Evolutionary conservation across 2,329 filamentous ascomycete species (phyloP).

Genomic region (Coniochaeta ligniaria): DNA sequence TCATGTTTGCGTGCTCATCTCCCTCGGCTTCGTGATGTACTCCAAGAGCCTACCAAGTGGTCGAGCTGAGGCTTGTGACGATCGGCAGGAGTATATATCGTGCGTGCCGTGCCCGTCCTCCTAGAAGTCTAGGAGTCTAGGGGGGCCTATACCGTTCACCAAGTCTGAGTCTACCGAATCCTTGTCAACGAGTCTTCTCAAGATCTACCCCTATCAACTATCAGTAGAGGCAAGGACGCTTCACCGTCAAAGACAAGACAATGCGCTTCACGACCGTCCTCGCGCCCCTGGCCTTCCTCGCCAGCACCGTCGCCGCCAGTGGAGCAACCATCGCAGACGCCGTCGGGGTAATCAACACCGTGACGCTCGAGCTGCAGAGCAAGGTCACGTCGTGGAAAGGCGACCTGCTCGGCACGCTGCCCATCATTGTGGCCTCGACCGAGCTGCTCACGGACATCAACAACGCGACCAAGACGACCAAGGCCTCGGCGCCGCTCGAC

Average conservation of each 20-base stretch:
- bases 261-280: conserved; percentile 7
- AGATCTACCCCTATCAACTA: background rate
- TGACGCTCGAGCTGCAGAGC: conserved; percentile 24
- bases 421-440: conserved; percentile 31
- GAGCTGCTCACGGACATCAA: conserved; percentile 31
- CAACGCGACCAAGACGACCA: conserved; percentile 27
- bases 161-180: background rate
- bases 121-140: background rate
- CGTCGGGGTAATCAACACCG: conserved; percentile 24
- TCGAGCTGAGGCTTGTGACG: background rate
- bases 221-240: background rate
- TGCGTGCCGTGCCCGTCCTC: background rate
- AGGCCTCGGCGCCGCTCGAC: conserved; percentile 27
- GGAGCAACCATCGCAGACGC: conserved; percentile 25
- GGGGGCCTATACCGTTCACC: background rate
- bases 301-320: conserved; percentile 19
- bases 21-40: background rate
- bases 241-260: background rate
- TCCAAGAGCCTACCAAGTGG: background rate
- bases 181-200: background rate
- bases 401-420: conserved; percentile 26
- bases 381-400: conserved; percentile 29
- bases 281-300: conserved; percentile 5
- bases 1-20: background rate
- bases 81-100: background rate